A percentile compares a stretch with the other conserved stretches of the same genome.
These are phyloP conservation scores for Volvox africanus DNA, from an alignment of 139 green algal species.

Conservation along the genomic window DNA sequence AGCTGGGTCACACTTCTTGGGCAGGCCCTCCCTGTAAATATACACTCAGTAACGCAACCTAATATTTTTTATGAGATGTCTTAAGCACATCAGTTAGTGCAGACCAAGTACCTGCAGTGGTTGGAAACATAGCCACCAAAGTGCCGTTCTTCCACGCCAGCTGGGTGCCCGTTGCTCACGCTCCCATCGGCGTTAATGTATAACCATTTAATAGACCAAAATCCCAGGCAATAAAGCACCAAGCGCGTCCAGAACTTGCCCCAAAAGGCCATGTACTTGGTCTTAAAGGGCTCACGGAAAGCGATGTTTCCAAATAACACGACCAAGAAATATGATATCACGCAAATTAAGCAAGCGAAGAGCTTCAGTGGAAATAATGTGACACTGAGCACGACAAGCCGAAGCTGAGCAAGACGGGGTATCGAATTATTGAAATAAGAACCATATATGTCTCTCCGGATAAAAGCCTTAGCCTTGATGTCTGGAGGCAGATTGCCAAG, in stretches of 20 bases:
- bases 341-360: conserved; percentile 41
- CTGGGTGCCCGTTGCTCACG: background rate
- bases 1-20: background rate
- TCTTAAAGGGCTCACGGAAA: conserved; percentile 1
- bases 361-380: conserved; percentile 52
- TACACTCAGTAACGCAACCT: background rate
- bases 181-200: conserved; percentile 32
- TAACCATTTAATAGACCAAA: conserved; percentile 73
- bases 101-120: background rate
- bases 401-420: background rate
- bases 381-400: background rate
- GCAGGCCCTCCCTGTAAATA: background rate
- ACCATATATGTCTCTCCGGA: conserved; percentile 1
- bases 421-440: background rate
- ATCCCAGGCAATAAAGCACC: conserved; percentile 82
- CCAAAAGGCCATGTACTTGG: conserved; percentile 52
- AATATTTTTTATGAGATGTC: background rate
- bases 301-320: conserved; percentile 9
- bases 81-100: background rate
- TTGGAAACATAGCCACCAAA: conserved; percentile 32
- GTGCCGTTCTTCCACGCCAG: background rate
- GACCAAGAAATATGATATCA: conserved; percentile 68
- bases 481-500: conserved; percentile 16
- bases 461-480: conserved; percentile 14
- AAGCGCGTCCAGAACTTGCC: conserved; percentile 70